These are phyloP conservation scores for Microthyrium microscopicum DNA, from an alignment of 2,329 filamentous ascomycete species.

Conservation along the genomic window DNA sequence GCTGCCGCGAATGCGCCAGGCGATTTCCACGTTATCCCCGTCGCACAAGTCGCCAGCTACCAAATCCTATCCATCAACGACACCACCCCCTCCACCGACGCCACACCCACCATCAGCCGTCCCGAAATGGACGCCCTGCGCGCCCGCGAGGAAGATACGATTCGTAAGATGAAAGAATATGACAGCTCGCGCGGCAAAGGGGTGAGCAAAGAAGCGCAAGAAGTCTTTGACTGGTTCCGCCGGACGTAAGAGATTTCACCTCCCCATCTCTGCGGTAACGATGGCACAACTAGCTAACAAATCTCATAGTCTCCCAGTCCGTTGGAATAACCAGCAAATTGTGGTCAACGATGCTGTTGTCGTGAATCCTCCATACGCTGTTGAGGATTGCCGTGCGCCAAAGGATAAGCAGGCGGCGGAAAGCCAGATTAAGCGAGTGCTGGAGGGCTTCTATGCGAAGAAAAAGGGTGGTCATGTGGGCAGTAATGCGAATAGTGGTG, in stretches of 20 bases:
- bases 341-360: constrained; percentile 44
- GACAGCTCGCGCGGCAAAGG: constrained; percentile 43
- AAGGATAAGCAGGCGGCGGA: constrained; percentile 26
- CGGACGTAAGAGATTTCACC: constrained; percentile 28
- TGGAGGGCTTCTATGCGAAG: constrained; percentile 28
- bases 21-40: constrained; percentile 40
- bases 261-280: background rate
- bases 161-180: constrained; percentile 38
- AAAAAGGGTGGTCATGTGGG: constrained; percentile 17
- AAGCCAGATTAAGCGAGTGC: constrained; percentile 26
- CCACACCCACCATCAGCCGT: constrained; percentile 31
- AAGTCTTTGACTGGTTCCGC: constrained; percentile 44
- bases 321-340: constrained; percentile 43
- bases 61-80: constrained; percentile 14
- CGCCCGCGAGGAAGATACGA: constrained; percentile 36
- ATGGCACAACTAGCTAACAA: background rate
- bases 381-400: constrained; percentile 34
- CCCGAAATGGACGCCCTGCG: constrained; percentile 39
- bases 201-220: constrained; percentile 44
- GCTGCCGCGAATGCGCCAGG: constrained; percentile 21
- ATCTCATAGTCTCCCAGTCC: constrained; percentile 27
- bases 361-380: constrained; percentile 39
- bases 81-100: constrained; percentile 45
- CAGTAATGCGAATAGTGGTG: too few species aligned
- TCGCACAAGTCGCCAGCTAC: constrained; percentile 36